phyloP scores from a whole-genome alignment of 768 basidiomycete species.

The Pseudohyphozyma bogoriensis region DNA sequence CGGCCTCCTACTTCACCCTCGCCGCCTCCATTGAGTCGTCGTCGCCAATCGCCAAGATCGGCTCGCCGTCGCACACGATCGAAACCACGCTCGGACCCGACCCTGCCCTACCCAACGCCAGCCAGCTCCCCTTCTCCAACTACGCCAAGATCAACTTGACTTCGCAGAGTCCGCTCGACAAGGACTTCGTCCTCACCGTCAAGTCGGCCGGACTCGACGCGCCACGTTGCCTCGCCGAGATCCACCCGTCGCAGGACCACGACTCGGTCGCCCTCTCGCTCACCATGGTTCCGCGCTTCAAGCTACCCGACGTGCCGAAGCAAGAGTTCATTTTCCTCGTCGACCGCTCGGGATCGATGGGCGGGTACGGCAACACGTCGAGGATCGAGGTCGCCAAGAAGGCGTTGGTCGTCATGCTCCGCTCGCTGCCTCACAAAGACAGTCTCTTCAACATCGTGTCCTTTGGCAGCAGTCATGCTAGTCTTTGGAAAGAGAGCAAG shows the following conservation, averaged over 20 bases:
- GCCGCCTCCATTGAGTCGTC: slow-evolving; percentile 14
- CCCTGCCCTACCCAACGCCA: slow-evolving; percentile 8
- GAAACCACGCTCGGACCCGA: slow-evolving; percentile 10
- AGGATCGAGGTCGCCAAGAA: slow-evolving; percentile 36
- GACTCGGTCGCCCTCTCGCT: slow-evolving; percentile 46
- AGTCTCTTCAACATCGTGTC: slow-evolving; percentile 53
- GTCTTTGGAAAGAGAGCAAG: slow-evolving; percentile 38
- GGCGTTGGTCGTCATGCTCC: slow-evolving; percentile 45
- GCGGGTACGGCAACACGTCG: background rate
- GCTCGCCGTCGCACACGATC: slow-evolving; percentile 27
- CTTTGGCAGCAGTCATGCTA: slow-evolving; percentile 41
- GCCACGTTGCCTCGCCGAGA: slow-evolving; percentile 48
- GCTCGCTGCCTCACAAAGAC: slow-evolving; percentile 40
- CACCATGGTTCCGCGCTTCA: slow-evolving; percentile 49
- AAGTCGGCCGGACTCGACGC: slow-evolving; percentile 46
- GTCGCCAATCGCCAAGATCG: slow-evolving; percentile 20
- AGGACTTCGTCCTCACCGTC: slow-evolving; percentile 49
- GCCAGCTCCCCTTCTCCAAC: slow-evolving; percentile 44
- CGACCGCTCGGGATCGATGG: slow-evolving; percentile 54
- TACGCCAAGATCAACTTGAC: slow-evolving; percentile 32
- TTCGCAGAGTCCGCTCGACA: slow-evolving; percentile 43
- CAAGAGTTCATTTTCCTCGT: slow-evolving; percentile 53
- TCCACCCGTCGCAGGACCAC: slow-evolving; percentile 39
- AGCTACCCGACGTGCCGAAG: slow-evolving; percentile 39
- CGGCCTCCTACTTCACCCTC: slow-evolving; percentile 33